Base-by-base conservation (phyloP, 495 filamentous ascomycete species). In the Venustampulla echinocandica region DNA sequence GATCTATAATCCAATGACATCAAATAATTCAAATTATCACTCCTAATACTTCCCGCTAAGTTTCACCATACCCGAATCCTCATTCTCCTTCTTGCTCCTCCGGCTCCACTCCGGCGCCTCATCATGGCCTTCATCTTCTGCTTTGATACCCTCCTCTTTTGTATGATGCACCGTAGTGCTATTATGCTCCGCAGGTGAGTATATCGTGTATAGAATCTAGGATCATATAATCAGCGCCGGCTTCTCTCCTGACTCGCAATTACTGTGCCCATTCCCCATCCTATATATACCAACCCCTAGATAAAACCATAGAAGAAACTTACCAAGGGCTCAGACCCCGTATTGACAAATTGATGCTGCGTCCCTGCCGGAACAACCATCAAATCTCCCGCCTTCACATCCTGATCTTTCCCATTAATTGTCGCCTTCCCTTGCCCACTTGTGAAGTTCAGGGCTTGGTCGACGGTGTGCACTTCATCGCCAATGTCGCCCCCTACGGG, bases 311-410 rank as follows among this genome's bases (percentile, higher is more conserved):
- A n/a, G n/a, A n/a, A n/a, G n/a, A n/a, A n/a, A 42, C 52, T 46
- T 25, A 55, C 43, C 53, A 80, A 54, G 10, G 73, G 68, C 18
- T 61, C 62, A 5, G 65, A 58, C 1, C 73, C 76, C 15, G 64
- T 75, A 50, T 80, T 82, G n/a, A 81, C 60, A 52, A 83, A 82
- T 54, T 82, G 77, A 55, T 83, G 79, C 61, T 80, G 74, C 10
- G 79, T 81, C 0, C 79, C 77, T 0, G 78, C 79, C 0, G 79
- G 79, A 4, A 83, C 79, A 34, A 81, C 69, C 45, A 82, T 73
- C 45, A 81, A 68, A 50, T 81, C 78, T 21, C 73, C 71, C 1
- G 75, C 75, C 39, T 72, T 69, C 42, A 82, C 64, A 24, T 69
- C 61, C 38, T 81, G 75, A 40, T 81, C 75, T 38, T 73, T 70